phyloP scores from a whole-genome alignment of 2,329 filamentous ascomycete genomes.

The Aspergillus hiratsukae region DNA sequence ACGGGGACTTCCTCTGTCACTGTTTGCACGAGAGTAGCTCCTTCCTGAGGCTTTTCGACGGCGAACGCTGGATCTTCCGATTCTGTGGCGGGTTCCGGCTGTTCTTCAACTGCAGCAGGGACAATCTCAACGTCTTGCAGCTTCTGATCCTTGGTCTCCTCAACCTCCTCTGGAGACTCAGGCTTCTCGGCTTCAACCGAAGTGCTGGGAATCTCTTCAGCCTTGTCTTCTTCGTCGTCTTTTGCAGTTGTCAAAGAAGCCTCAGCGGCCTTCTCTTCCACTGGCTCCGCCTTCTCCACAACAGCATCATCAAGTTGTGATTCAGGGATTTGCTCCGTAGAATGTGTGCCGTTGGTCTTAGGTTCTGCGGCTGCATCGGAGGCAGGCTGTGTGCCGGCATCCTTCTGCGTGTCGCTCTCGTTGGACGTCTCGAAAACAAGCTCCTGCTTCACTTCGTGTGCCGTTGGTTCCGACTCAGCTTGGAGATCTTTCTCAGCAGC shows the following conservation, averaged over 20 bases:
- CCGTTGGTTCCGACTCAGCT: slow-evolving; percentile 1
- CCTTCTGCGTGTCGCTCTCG: slow-evolving; percentile 2
- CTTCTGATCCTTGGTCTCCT: neutral
- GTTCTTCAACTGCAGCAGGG: neutral
- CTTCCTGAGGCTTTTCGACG: neutral
- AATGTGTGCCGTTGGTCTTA: slow-evolving; percentile 10
- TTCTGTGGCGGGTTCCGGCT: neutral
- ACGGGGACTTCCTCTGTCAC: neutral
- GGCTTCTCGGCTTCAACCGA: neutral
- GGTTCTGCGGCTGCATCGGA: slow-evolving; percentile 4
- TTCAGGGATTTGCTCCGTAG: slow-evolving; percentile 5
- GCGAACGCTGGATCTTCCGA: neutral
- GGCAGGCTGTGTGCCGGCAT: slow-evolving; percentile 2
- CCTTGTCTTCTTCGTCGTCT: neutral
- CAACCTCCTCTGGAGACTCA: neutral
- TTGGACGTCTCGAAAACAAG: slow-evolving; percentile 1
- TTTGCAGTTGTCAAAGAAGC: neutral
- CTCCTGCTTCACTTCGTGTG: slow-evolving; percentile 8
- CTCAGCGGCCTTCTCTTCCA: slow-evolving; percentile 3
- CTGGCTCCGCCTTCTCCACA: neutral
- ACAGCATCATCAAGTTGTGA: slow-evolving; percentile 1
- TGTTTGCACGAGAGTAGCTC: neutral
- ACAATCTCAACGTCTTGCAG: neutral
- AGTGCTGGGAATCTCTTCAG: slow-evolving; percentile 1
- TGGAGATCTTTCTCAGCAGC: slow-evolving; percentile 1